Evolutionary conservation across 2,329 filamentous ascomycete species (phyloP), one percentile per base, ranked within the genome.

Genomic region (Fusarium tricinctum): DNA sequence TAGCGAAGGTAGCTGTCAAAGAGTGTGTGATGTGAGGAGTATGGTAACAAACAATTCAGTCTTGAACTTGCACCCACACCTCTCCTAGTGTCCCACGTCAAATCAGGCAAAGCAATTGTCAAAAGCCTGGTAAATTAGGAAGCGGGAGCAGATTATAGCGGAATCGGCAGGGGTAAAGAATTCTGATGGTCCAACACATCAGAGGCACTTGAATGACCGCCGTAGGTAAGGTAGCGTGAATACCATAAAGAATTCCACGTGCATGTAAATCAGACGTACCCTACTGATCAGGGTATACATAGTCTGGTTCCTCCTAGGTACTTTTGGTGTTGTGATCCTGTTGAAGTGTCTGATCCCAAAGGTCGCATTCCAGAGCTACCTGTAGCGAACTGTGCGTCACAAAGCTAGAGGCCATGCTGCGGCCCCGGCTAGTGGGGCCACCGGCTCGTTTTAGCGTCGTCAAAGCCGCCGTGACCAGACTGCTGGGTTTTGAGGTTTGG

Each of bases 381-480:
- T 35, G 17, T n/a, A 48, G 26, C 52, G 51, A 58, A 51, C 60
- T 70, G 56, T 63, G 54, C 58, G 35, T 61, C 44, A 63, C 49
- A 32, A 64, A 68, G 17, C 35, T 38, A 17, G 17, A 46, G 51
- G 43, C 47, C 62, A 44, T 58, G 40, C 61, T 72, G 63, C 63
- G 63, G 64, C 49, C 61, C 49, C 57, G 56, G 54, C 50, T 66
- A 61, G 74, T 74, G 74, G 74, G 58, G 63, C 69, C 58, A 68
- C 63, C 66, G 61, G 57, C 70, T 66, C 54, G 66, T 70, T 76
- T 74, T 74, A 75, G 73, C 68, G 64, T 75, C 47, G 44, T 57
- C 53, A 71, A 72, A 74, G 70, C 73, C 75, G 75, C 76, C 75
- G 69, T 71, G 76, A 77, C 76, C 75, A 78, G 69, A 78, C 76